Conservation (phyloP, 768 basidiomycete genomes). For the Lactifluus pinguis region DNA sequence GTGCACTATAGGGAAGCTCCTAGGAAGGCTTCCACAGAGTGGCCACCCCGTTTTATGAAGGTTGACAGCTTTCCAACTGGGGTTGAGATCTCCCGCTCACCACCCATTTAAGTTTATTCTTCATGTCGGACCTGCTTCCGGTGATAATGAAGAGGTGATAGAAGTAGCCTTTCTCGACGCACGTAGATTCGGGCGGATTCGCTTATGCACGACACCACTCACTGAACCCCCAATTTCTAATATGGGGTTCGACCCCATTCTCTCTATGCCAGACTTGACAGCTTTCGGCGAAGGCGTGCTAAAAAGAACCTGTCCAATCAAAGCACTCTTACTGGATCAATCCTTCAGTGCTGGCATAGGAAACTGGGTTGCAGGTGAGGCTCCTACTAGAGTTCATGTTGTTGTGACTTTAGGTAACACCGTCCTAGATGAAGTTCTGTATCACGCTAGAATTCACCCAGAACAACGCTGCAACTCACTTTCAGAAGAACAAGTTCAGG, state of each 20-base stretch:
- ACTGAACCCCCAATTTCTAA: conserved; percentile 60
- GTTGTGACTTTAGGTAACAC: neutral
- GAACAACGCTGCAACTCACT: conserved; percentile 55
- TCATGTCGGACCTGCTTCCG: conserved; percentile 32
- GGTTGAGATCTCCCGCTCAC: neutral
- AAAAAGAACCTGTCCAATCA: conserved; percentile 57
- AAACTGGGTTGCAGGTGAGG: conserved; percentile 72
- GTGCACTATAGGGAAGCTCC: conserved; percentile 42
- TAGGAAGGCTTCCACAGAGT: conserved; percentile 34
- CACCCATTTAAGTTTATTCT: conserved; percentile 46
- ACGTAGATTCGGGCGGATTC: conserved; percentile 60
- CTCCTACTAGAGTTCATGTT: neutral
- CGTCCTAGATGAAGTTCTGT: conserved; percentile 55
- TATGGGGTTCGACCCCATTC: conserved; percentile 70
- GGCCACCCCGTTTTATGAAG: conserved; percentile 65
- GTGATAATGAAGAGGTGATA: conserved; percentile 26
- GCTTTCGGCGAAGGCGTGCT: conserved; percentile 40
- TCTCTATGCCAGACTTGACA: conserved; percentile 51
- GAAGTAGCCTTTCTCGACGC: conserved; percentile 67
- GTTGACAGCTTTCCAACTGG: conserved; percentile 24
- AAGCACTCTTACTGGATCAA: conserved; percentile 70
- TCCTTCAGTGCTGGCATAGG: conserved; percentile 75
- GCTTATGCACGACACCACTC: conserved; percentile 48
- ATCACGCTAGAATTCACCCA: conserved; percentile 66
- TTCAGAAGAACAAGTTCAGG: conserved; percentile 36